Conservation (phyloP, 495 filamentous ascomycete species). For the Zalerion maritima region DNA sequence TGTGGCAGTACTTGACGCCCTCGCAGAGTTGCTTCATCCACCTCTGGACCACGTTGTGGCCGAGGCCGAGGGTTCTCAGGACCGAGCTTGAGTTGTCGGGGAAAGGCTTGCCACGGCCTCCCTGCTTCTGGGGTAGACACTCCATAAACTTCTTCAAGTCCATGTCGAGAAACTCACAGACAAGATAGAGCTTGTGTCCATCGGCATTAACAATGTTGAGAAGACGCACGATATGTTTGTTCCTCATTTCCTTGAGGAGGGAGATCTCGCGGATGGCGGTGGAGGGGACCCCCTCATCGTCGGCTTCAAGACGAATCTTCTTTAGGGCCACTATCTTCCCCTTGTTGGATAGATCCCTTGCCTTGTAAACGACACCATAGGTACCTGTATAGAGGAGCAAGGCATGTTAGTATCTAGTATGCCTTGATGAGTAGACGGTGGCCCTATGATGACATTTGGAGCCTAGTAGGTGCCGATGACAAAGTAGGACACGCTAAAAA, state of each 20-base stretch:
- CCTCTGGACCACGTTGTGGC: constrained; percentile 85
- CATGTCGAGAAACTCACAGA: constrained; percentile 86
- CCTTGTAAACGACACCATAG: constrained; percentile 89
- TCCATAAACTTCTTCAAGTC: constrained; percentile 99
- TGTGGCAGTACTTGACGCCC: constrained; percentile 90
- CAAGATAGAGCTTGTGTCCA: constrained; percentile 90
- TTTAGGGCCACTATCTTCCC: constrained; percentile 87
- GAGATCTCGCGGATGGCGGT: constrained; percentile 97
- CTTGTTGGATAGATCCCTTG: constrained; percentile 60
- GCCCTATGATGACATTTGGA: constrained; percentile 1
- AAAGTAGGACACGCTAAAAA: constrained; percentile 1
- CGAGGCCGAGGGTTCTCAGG: constrained; percentile 60
- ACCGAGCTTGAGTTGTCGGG: constrained; percentile 62
- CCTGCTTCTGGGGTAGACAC: constrained; percentile 77
- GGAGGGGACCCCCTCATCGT: constrained; percentile 92
- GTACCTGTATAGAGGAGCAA: constrained; percentile 42
- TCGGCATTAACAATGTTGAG: constrained; percentile 94
- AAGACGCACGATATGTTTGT: constrained; percentile 85
- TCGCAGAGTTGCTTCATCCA: constrained; percentile 92
- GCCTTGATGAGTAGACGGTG: not conserved
- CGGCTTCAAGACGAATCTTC: constrained; percentile 94
- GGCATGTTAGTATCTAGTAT: constrained; percentile 2
- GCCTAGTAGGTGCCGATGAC: constrained; percentile 1
- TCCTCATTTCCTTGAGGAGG: constrained; percentile 90
- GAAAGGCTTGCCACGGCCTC: constrained; percentile 75